Base-by-base conservation (phyloP, 768 basidiomycete species). In the Trametes meyenii region DNA sequence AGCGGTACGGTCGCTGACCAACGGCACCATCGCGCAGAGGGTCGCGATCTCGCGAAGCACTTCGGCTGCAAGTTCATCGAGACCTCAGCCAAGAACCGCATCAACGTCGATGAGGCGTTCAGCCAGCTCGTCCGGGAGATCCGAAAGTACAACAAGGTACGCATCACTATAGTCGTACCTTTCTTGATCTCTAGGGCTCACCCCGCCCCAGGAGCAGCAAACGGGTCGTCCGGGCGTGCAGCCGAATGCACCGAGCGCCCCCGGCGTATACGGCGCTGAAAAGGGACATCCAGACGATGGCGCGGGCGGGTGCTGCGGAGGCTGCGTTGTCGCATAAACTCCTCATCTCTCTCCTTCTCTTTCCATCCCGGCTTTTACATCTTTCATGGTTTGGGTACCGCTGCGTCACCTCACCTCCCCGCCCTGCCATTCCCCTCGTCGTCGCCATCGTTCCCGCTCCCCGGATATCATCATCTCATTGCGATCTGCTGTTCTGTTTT, bases 31-130 rank as follows among this genome's bases (percentile, higher is more conserved):
- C 16, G 50, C 52, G 35, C 74, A 97, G 96, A 98, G 94, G 97
- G 97, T 5, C 92, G 93, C 55, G 94, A 97, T 69, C 87, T 98
- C 52, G 97, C 97, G 0, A 94, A 94, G 74, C 91, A 93, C 73
- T 94, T 95, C 72, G 89, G 89, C 45, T 95, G 94, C 79, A 92
- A 90, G 70, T 97, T 95, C 75, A 91, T 96, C 60, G 96, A 98
- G 75, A 96, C 94, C 0, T 98, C 96, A 4, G 96, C 95, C 46
- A 97, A 97, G 77, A 90, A 95, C 70, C 85, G 96, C 54, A 94
- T 96, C 78, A 97, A 97, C 69, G 95, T 98, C 57, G 96, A 98
- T 67, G 93, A 97, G 77, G 93, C 94, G 13, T 98, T 98, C 78
- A 86, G 84, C 69, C 89, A 90, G 64, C 89, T 98, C 66, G 94